These are phyloP conservation scores for Friedmanniomyces endolithicus DNA, from an alignment of 495 filamentous ascomycete species.

Conservation along the genomic window DNA sequence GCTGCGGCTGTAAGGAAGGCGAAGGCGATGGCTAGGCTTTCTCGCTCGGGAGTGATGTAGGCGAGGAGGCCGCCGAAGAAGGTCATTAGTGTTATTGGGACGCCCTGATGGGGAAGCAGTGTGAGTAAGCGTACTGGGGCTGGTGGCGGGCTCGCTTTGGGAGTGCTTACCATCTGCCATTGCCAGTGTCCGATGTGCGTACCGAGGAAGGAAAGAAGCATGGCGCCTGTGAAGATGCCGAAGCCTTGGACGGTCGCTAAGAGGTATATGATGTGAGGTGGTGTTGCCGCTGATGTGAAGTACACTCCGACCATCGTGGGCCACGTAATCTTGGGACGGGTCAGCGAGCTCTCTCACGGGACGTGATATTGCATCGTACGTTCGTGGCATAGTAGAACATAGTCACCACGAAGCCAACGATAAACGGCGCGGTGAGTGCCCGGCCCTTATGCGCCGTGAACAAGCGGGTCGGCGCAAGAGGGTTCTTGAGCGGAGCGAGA, in stretches of 20 bases:
- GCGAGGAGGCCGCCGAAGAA: slow-evolving; percentile 26
- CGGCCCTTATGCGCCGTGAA: slow-evolving; percentile 15
- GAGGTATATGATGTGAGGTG: slow-evolving; percentile 17
- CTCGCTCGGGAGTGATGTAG: slow-evolving; percentile 20
- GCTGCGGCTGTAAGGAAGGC: slow-evolving; percentile 21
- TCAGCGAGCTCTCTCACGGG: too few species aligned
- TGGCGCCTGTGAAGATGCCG: slow-evolving; percentile 23
- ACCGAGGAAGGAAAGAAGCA: slow-evolving; percentile 24
- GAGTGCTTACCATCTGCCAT: slow-evolving; percentile 17
- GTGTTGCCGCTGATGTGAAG: slow-evolving; percentile 18
- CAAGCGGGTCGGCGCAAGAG: slow-evolving; percentile 20
- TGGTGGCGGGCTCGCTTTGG: neutral
- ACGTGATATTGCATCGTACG: too few species aligned
- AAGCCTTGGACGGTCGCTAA: slow-evolving; percentile 24
- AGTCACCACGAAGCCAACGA: slow-evolving; percentile 18
- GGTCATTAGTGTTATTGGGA: slow-evolving; percentile 23
- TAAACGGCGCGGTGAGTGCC: slow-evolving; percentile 20
- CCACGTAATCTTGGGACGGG: slow-evolving; percentile 13
- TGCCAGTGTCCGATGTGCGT: slow-evolving; percentile 28
- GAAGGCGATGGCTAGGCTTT: slow-evolving; percentile 26
- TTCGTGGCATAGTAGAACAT: slow-evolving; percentile 26
- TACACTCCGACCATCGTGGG: slow-evolving; percentile 19
- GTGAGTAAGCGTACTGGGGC: too few species aligned
- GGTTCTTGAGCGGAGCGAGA: slow-evolving; percentile 14
- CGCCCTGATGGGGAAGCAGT: slow-evolving; percentile 4